phyloP scores from a whole-genome alignment of 2,329 filamentous ascomycete genomes.

The Microthyrium microscopicum region DNA sequence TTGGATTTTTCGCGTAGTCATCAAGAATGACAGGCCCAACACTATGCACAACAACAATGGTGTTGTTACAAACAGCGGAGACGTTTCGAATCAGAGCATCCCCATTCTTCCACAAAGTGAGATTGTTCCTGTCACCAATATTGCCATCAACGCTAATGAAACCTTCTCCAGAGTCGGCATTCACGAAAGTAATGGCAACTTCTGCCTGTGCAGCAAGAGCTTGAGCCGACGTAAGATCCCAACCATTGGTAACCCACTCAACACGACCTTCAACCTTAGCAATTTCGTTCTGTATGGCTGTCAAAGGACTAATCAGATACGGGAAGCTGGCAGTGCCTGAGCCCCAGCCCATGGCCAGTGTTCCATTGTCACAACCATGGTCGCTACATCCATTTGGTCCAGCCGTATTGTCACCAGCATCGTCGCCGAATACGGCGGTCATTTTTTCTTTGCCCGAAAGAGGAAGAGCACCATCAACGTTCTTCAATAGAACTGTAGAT shows the following conservation, averaged over 20 bases:
- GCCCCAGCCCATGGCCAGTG: slow-evolving; percentile 80
- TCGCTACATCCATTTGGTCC: slow-evolving; percentile 67
- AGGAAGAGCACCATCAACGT: slow-evolving; percentile 25
- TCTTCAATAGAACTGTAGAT: slow-evolving; percentile 75
- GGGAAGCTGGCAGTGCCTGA: slow-evolving; percentile 75
- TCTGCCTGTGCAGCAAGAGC: slow-evolving; percentile 35
- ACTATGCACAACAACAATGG: slow-evolving; percentile 70
- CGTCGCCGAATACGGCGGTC: slow-evolving; percentile 46
- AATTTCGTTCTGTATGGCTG: slow-evolving; percentile 47
- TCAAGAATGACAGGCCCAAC: slow-evolving; percentile 74
- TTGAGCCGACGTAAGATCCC: slow-evolving; percentile 46
- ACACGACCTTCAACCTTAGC: slow-evolving; percentile 43
- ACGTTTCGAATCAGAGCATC: slow-evolving; percentile 59
- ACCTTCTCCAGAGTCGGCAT: slow-evolving; percentile 73
- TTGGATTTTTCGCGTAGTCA: slow-evolving; percentile 59
- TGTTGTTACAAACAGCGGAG: slow-evolving; percentile 43
- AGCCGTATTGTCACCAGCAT: slow-evolving; percentile 47
- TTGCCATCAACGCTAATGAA: slow-evolving; percentile 46
- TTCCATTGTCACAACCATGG: slow-evolving; percentile 73
- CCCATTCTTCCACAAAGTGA: slow-evolving; percentile 58
- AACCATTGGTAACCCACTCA: slow-evolving; percentile 41
- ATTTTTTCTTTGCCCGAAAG: slow-evolving; percentile 28
- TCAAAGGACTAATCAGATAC: slow-evolving; percentile 62
- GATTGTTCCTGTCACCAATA: slow-evolving; percentile 62
- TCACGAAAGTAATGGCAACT: slow-evolving; percentile 74